Evolutionary conservation across 306 rosid species (phyloP), one percentile per base, ranked within the genome.

Genomic region (Herpetospermum pedunculosum): DNA sequence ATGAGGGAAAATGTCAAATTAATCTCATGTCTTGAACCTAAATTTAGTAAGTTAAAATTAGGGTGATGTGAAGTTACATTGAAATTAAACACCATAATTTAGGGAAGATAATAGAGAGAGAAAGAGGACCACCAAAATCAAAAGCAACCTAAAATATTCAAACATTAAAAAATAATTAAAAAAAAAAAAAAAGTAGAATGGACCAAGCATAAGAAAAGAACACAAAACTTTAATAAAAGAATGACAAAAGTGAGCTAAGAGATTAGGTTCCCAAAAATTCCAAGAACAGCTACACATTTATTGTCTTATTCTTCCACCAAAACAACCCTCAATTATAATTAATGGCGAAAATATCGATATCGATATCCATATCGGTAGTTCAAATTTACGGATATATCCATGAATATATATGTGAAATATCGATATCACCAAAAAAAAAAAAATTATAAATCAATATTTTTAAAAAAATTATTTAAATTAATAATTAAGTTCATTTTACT

Each of bases 141-240:
- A 19, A 46, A n/a, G 73, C 13, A 68, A 14, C 72, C 18, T 32
- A 65, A 65, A 35, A 65, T 28, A 14, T 4, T 13, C 59, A 41
- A 68, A 41, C 73, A 68, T 49, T 30, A 48, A 14, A 18, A 49
- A 68, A 41, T 32, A 9, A 60, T 9, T 2, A 4, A 16, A 59
- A 28, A 14, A 4, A 28, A 59, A 8, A 59, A 59, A 59, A 78
- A 71, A 76, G 28, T 64, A 49, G 72, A 78, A 86, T 76, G 49
- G 90, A 87, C 90, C 68, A 28, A 78, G 81, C 87, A 86, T 71
- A 74, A 83, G 78, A 81, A 79, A 72, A 73, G 74, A 81, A 78
- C 85, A 82, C 3, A 64, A 67, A 62, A 52, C 69, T 76, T 82
- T 70, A 84, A 82, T 80, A 78, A 62, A 5, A 83, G 83, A 77